A percentile compares a stretch with the other conserved stretches of the same genome.
phyloP scores from a whole-genome alignment of 2,329 filamentous ascomycete species.

The Botrytis fragariae region DNA sequence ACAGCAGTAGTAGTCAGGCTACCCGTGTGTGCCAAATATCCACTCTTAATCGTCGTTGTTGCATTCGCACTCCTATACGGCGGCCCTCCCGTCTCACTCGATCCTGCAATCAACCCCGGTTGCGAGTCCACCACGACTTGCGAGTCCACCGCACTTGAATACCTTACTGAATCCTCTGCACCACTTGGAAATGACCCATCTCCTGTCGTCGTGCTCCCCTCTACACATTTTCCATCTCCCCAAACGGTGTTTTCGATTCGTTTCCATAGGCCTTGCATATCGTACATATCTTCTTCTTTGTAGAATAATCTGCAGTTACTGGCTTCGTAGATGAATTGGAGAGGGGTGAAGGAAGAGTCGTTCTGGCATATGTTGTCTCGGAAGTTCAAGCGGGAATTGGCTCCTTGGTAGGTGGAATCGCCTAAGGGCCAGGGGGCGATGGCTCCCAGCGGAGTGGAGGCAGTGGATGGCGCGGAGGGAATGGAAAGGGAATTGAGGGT shows the following conservation, averaged over 20 bases:
- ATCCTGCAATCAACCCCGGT: not conserved
- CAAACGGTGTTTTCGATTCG: constrained; percentile 43
- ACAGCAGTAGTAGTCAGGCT: not conserved
- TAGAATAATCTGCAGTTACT: constrained; percentile 61
- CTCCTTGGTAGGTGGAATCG: no score
- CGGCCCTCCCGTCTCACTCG: no score
- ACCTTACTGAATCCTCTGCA: not conserved
- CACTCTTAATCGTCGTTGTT: not conserved
- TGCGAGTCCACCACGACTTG: not conserved
- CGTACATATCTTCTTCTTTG: constrained; percentile 50
- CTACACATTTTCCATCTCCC: constrained; percentile 41
- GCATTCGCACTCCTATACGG: not conserved
- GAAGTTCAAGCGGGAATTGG: no score
- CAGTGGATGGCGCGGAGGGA: not conserved
- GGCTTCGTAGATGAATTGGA: constrained; percentile 60
- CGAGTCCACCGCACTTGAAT: not conserved
- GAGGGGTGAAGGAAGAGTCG: constrained; percentile 42
- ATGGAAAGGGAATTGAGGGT: not conserved
- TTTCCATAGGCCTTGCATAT: constrained; percentile 51
- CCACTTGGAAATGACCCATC: not conserved
- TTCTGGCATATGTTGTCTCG: constrained; percentile 35
- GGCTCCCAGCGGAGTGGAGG: not conserved
- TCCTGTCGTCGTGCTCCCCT: constrained; percentile 23
- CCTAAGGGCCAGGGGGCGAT: no score
- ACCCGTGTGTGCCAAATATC: not conserved